Conservation (phyloP, 169 alveolate genomes). For the Babesia ovis region DNA sequence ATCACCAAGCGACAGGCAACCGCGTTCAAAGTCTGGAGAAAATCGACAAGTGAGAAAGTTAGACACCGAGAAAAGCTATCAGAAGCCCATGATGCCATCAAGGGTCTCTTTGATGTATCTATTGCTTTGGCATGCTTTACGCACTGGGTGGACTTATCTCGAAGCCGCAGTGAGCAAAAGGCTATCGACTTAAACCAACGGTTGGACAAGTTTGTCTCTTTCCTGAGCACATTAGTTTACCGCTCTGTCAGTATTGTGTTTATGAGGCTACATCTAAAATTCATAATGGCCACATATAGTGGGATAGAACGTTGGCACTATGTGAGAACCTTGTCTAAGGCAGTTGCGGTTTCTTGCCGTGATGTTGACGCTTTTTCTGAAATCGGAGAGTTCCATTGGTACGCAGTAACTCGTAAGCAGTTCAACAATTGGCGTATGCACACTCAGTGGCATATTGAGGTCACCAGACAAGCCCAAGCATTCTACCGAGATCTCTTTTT, state of each 20-base stretch:
- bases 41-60: not conserved
- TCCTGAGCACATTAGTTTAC: slow-evolving; percentile 3
- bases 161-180: not conserved
- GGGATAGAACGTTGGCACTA: slow-evolving; percentile 11
- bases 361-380: slow-evolving; percentile 18
- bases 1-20: slow-evolving; percentile 2
- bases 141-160: slow-evolving; percentile 8
- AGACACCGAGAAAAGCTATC: not conserved
- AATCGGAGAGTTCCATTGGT: slow-evolving; percentile 2
- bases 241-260: slow-evolving; percentile 25
- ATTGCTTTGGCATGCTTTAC: not conserved
- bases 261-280: slow-evolving; percentile 21
- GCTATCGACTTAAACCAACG: not conserved
- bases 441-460: slow-evolving; percentile 25
- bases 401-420: slow-evolving; percentile 2
- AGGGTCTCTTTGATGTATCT: slow-evolving; percentile 2
- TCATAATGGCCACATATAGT: not conserved
- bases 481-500: slow-evolving; percentile 11
- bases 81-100: not conserved
- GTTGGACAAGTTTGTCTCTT: slow-evolving; percentile 3
- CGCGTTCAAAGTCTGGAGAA: slow-evolving; percentile 17
- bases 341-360: slow-evolving; percentile 12
- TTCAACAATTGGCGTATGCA: slow-evolving; percentile 26
- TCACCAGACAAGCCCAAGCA: not conserved
- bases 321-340: slow-evolving; percentile 4